Conservation (phyloP, 108 stramenopile species). For the Nannochloropsis granulata region DNA sequence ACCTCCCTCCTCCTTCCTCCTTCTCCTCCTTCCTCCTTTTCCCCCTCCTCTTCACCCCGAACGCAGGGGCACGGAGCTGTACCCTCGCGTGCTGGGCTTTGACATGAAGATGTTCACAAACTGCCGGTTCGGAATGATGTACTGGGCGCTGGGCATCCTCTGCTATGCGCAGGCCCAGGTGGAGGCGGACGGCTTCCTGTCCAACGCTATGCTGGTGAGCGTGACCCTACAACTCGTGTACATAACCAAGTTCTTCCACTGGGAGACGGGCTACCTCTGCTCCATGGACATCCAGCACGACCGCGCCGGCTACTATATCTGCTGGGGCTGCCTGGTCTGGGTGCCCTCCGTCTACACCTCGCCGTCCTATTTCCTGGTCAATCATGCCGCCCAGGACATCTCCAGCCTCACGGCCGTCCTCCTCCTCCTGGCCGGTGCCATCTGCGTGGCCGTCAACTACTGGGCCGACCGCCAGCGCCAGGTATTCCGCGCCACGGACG, state of each 20-base stretch:
- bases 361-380: conserved; percentile 61
- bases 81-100: conserved; percentile 77
- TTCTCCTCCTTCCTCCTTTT: not conserved
- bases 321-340: conserved; percentile 99
- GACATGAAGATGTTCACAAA: conserved; percentile 95
- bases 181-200: conserved; percentile 35
- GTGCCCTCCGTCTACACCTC: conserved; percentile 86
- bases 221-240: conserved; percentile 67
- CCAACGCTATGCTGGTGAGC: conserved; percentile 49
- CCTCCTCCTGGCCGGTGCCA: conserved; percentile 53
- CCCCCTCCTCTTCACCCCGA: not conserved
- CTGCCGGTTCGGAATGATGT: conserved; percentile 95
- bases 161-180: conserved; percentile 50
- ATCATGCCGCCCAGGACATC: conserved; percentile 49
- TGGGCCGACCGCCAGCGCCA: conserved; percentile 87
- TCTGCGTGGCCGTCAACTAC: conserved; percentile 75
- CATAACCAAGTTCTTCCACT: conserved; percentile 90
- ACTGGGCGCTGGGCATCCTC: conserved; percentile 65
- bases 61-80: conserved; percentile 76
- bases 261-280: conserved; percentile 99
- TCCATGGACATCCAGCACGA: conserved; percentile 90
- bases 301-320: conserved; percentile 81
- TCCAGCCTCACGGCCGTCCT: conserved; percentile 39
- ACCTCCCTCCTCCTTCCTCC: no score
- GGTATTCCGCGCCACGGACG: conserved; percentile 53